These are phyloP conservation scores for Malania oleifera DNA, from an alignment of 164 flowering plant genomes.

Conservation along the genomic window DNA sequence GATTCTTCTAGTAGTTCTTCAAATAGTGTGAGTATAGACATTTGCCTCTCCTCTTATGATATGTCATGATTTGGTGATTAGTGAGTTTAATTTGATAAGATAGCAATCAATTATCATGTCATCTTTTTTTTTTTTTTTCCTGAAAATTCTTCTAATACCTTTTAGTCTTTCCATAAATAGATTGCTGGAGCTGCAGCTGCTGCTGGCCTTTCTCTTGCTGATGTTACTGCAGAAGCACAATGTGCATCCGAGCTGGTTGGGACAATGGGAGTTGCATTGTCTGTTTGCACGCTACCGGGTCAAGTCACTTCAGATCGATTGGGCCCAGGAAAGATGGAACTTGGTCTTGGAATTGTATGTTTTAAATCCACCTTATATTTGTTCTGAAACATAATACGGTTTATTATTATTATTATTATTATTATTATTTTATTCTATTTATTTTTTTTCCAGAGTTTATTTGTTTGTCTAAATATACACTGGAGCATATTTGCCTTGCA, in stretches of 20 bases:
- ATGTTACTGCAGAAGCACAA: slow-evolving; percentile 86
- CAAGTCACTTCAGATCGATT: slow-evolving; percentile 77
- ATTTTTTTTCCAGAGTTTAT: neutral
- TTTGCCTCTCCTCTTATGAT: no score
- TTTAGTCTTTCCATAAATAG: slow-evolving; percentile 19
- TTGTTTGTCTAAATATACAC: neutral
- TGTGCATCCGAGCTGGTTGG: slow-evolving; percentile 86
- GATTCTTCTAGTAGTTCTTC: no score
- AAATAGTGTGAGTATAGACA: no score
- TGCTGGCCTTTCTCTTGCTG: slow-evolving; percentile 78
- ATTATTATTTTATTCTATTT: no score
- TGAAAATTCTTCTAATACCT: neutral
- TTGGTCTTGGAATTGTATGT: slow-evolving; percentile 97
- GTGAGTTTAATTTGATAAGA: no score
- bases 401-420: neutral
- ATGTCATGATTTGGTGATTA: no score
- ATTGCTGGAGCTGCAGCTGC: slow-evolving; percentile 96
- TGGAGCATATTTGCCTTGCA: neutral
- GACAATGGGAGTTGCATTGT: slow-evolving; percentile 95
- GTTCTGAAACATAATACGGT: neutral
- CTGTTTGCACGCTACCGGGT: slow-evolving; percentile 89
- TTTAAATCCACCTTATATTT: neutral
- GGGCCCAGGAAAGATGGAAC: slow-evolving; percentile 94
- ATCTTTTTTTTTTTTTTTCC: no score
- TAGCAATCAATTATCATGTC: no score